These are phyloP conservation scores for Themeda triandra DNA, from an alignment of 176 grass and related monocot species.

Conservation along the genomic window DNA sequence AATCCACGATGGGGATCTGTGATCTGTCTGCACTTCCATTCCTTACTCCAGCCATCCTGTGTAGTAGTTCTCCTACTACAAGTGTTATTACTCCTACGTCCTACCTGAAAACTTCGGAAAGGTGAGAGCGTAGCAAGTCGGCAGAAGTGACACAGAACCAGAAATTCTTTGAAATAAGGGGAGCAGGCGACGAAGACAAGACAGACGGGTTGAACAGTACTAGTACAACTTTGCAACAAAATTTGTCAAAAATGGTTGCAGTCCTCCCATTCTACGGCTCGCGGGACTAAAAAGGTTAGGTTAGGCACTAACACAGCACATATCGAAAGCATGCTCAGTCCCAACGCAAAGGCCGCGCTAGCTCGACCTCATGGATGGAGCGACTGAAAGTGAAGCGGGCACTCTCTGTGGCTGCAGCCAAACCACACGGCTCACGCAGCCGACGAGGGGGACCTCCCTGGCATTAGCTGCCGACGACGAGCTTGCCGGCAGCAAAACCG, in stretches of 20 bases:
- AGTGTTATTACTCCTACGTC: no score
- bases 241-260: neutral
- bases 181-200: neutral
- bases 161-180: constrained; percentile 8
- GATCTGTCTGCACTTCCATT: neutral
- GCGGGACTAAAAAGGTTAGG: no score
- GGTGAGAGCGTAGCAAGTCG: neutral
- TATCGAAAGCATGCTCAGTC: neutral
- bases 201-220: neutral
- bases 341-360: neutral
- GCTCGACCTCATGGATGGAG: no score
- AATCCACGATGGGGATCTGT: neutral
- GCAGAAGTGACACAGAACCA: constrained; percentile 27
- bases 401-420: neutral
- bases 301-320: neutral
- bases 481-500: neutral
- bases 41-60: neutral
- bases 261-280: no score
- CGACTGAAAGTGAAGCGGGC: neutral
- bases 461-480: neutral
- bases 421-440: neutral
- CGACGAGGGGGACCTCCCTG: neutral
- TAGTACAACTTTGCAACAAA: neutral
- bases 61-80: no score
- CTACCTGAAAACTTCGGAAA: neutral